Conservation (phyloP, 2,329 filamentous ascomycete species). For the Fusarium foetens region DNA sequence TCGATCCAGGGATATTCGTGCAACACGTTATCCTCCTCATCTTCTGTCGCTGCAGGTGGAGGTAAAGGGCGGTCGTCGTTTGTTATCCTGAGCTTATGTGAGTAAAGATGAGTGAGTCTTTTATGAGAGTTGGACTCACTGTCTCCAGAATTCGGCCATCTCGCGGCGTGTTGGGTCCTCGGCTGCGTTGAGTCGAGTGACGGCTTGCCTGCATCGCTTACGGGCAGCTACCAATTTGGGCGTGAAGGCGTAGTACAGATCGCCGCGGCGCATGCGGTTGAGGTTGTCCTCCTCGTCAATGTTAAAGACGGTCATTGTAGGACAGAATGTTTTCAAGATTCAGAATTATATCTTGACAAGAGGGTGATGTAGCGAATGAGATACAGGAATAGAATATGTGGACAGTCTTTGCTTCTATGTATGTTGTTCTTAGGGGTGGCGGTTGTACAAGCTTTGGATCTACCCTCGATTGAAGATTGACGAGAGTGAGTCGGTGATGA, state of each 20-base stretch:
- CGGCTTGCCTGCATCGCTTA: constrained; percentile 70
- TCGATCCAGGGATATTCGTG: constrained; percentile 75
- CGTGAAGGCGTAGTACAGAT: constrained; percentile 79
- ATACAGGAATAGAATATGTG: neutral
- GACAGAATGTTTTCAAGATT: neutral
- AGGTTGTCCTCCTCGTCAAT: constrained; percentile 60
- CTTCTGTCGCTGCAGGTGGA: constrained; percentile 62
- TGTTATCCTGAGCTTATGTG: constrained; percentile 61
- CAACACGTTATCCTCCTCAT: constrained; percentile 73
- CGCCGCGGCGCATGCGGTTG: constrained; percentile 69
- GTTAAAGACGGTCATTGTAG: constrained; percentile 23
- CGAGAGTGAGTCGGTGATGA: neutral
- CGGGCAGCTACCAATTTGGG: constrained; percentile 73
- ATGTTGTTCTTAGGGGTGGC: neutral
- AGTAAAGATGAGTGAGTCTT: neutral
- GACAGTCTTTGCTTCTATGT: neutral
- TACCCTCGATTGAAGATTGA: too few species aligned
- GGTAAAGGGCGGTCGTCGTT: constrained; percentile 72
- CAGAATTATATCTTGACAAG: neutral
- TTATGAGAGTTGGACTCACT: constrained; percentile 61
- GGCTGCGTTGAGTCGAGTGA: constrained; percentile 70
- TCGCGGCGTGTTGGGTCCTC: constrained; percentile 69
- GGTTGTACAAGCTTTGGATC: neutral
- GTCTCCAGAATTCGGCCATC: constrained; percentile 74
- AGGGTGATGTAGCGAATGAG: too few species aligned